Base-by-base conservation (phyloP, 176 grass and related monocot genomes). In the Urochloa ruziziensis region DNA sequence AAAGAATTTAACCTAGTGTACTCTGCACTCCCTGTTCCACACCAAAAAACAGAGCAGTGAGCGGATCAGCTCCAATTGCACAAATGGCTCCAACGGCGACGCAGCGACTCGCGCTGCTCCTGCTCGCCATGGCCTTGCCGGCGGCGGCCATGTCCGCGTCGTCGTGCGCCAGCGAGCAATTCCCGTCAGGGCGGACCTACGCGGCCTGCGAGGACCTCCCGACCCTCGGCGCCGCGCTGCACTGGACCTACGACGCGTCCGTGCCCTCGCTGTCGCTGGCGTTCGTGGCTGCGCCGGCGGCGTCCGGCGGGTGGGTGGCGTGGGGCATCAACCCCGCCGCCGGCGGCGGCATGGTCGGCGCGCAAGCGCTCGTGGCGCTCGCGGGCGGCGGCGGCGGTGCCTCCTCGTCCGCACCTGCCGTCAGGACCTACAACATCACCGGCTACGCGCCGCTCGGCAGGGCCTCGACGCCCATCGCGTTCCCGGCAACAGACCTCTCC, bases 371-470 rank as follows among this genome's bases (percentile, higher is more conserved):
- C 16, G 3, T 73, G 70, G 70, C 70, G 25, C 11, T 73, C 25
- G 43, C 29, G 7, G 16, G 25, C 28, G 69, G 2, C 69, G 25
- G 4, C 59, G 12, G 12, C 12, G n/a, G n/a, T n/a, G 0, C 14
- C 35, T 24, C 25, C 1, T 3, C 67, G 0, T 10, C 43, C 5
- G n/a, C n/a, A n/a, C 27, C 70, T 3, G 29, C 16, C 70, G 44
- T 73, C 70, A 48, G 70, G 18, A 73, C 70, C 70, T 73, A 51
- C 44, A 73, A 73, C 70, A 19, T 73, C 70, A 73, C 70, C 70
- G 4, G 70, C 70, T 73, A 71, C 68, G 7, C 28, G 7, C 43
- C 43, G 70, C 27, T 73, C 27, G 27, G 70, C 44, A 10, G 9
- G 7, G 44, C 3, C 70, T 49, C 70, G 27, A 73, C 70, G 44